These are phyloP conservation scores for Narthecium ossifragum DNA, from an alignment of 106 monocot species.

Conservation along the genomic window DNA sequence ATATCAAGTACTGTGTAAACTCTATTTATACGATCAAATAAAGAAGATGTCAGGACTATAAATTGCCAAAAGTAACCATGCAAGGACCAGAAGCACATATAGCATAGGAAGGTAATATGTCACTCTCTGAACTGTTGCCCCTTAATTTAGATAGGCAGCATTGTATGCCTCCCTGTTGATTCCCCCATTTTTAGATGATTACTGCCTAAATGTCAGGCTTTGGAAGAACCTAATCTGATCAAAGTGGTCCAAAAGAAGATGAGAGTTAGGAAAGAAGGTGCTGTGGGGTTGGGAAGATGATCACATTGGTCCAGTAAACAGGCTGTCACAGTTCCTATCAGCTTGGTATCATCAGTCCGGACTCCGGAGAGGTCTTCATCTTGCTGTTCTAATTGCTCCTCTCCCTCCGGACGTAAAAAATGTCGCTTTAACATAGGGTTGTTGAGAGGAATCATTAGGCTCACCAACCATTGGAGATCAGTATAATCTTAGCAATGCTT, in stretches of 20 bases:
- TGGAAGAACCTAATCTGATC: neutral
- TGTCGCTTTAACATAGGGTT: neutral
- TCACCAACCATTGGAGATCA: neutral
- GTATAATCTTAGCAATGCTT: neutral
- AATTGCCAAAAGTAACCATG: too few species aligned
- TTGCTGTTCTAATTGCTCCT: neutral
- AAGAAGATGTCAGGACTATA: too few species aligned
- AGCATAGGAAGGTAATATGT: neutral
- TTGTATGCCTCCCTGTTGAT: neutral
- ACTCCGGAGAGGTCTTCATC: neutral
- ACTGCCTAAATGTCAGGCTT: too few species aligned
- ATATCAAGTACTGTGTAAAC: neutral
- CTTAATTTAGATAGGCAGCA: neutral
- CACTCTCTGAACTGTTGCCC: neutral
- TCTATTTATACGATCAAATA: too few species aligned
- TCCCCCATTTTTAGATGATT: neutral
- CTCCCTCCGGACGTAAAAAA: neutral
- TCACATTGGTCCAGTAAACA: neutral
- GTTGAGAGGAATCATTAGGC: neutral
- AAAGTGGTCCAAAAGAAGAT: neutral
- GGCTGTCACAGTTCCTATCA: neutral
- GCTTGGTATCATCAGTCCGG: neutral
- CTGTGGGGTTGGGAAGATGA: neutral
- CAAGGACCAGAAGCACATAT: neutral
- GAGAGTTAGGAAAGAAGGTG: neutral